Base-by-base conservation (phyloP, 2,329 filamentous ascomycete species). In the Diaporthe nobilis region DNA sequence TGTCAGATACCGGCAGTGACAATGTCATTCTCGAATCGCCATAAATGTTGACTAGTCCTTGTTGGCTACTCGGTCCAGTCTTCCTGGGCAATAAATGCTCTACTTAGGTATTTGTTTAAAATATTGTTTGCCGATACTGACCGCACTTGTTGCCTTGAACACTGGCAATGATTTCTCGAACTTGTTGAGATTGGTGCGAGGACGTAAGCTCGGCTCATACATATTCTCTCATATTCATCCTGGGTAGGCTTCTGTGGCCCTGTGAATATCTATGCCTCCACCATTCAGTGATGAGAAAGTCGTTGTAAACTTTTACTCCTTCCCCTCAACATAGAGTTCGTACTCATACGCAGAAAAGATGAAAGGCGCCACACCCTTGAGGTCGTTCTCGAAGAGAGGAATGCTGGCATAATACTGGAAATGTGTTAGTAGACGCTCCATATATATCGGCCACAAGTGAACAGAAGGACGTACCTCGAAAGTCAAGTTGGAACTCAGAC, bases 361-460 rank as follows among this genome's bases (percentile, higher is more conserved):
- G 47, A 68, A 68, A 2, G 65, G 47, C 4, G 65, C 47, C 0
- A 68, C 65, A 39, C 65, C 65, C 20, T 68, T 68, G 4, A 68
- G 65, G 34, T 68, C 65, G 1, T 68, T 68, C 22, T 68, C 65
- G 15, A 68, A 68, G 13, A 68, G 65, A 20, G 65, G 65, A 9
- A 68, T 68, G 15, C 65, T 68, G 6, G 65, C 65, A 8, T 68
- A 68, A 8, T 68, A 68, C 65, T 68, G 47, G 22, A 20, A 2
- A 4, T 20, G 8, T 9, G 31, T 68, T 42, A 68, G n/a, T 28
- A 28, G 4, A 9, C 15, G 4, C 34, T 25, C 6, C 6, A 2
- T 0, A 7, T 7, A 10, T 20, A 0, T 20, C 17, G 55, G 1
- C 28, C 13, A 28, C 22, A 37, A 37, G 1, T 17, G 2, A 6